These are phyloP conservation scores for Penicillium sp. DNA, from an alignment of 2,329 filamentous ascomycete species.

Conservation along the genomic window DNA sequence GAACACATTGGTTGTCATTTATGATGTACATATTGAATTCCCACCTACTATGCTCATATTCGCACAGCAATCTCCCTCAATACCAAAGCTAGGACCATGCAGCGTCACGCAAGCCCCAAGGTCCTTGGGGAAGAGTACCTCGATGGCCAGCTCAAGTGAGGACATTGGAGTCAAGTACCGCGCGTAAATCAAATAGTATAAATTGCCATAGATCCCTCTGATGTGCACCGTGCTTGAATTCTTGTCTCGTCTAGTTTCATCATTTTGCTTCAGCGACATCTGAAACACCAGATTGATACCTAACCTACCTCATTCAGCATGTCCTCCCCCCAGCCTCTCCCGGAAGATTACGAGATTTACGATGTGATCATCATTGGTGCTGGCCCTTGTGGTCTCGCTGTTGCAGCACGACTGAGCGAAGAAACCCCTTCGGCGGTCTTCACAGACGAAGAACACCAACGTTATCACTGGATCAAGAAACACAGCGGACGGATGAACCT, in stretches of 20 bases:
- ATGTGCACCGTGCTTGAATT: neutral
- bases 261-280: neutral
- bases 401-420: constrained; percentile 71
- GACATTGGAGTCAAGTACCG: constrained; percentile 17
- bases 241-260: neutral
- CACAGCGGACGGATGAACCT: constrained; percentile 61
- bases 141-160: constrained; percentile 22
- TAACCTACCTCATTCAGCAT: constrained; percentile 4
- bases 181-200: neutral
- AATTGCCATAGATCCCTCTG: neutral
- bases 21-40: neutral
- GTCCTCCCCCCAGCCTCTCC: constrained; percentile 2
- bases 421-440: constrained; percentile 75
- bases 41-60: no score
- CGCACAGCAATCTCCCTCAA: neutral
- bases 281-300: neutral
- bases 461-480: constrained; percentile 76
- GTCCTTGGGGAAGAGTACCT: constrained; percentile 40
- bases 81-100: neutral
- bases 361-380: constrained; percentile 74
- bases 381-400: constrained; percentile 73
- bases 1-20: neutral
- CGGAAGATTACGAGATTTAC: constrained; percentile 23
- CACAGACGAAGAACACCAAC: constrained; percentile 77
- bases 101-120: constrained; percentile 17